These are phyloP conservation scores for Pharnaceum exiguum DNA, from an alignment of 148 eudicot species.

Conservation along the genomic window DNA sequence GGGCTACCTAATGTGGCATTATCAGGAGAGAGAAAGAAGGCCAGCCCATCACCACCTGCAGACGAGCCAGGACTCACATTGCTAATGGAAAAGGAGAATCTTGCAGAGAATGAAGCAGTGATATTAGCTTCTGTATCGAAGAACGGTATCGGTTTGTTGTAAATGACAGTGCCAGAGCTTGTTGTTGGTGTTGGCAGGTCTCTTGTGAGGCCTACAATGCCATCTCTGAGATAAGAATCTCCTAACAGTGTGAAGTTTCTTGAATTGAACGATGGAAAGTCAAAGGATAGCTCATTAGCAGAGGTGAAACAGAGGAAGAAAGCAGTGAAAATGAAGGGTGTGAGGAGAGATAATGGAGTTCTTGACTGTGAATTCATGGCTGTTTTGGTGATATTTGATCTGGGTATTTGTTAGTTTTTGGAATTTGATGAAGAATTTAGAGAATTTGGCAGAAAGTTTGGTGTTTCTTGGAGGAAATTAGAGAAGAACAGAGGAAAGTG, in stretches of 20 bases:
- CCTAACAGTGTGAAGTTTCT: constrained; percentile 75
- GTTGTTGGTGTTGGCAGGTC: constrained; percentile 62
- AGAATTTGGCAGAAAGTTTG: constrained; percentile 8
- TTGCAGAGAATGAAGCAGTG: constrained; percentile 72
- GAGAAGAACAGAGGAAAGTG: constrained; percentile 6
- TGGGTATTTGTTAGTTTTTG: constrained; percentile 10
- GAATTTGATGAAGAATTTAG: constrained; percentile 9
- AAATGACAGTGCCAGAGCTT: constrained; percentile 65
- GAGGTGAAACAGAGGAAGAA: constrained; percentile 12
- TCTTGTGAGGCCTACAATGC: constrained; percentile 53
- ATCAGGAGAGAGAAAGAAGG: constrained; percentile 70
- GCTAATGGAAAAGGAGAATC: constrained; percentile 51
- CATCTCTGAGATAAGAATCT: constrained; percentile 61
- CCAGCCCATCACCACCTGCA: constrained; percentile 64
- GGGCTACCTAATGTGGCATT: constrained; percentile 60
- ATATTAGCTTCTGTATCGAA: constrained; percentile 37
- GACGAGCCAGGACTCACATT: constrained; percentile 50
- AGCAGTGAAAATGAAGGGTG: background rate
- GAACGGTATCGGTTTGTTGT: constrained; percentile 55
- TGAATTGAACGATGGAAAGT: constrained; percentile 44
- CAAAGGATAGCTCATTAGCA: constrained; percentile 31
- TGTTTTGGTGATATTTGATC: background rate
- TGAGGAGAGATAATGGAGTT: constrained; percentile 30
- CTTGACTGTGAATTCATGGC: constrained; percentile 29
- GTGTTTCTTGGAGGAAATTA: constrained; percentile 15